Evolutionary conservation across 1,284 basidiomycete genomes (phyloP).

Genomic region (Mycosarcoma mackinlayi): DNA sequence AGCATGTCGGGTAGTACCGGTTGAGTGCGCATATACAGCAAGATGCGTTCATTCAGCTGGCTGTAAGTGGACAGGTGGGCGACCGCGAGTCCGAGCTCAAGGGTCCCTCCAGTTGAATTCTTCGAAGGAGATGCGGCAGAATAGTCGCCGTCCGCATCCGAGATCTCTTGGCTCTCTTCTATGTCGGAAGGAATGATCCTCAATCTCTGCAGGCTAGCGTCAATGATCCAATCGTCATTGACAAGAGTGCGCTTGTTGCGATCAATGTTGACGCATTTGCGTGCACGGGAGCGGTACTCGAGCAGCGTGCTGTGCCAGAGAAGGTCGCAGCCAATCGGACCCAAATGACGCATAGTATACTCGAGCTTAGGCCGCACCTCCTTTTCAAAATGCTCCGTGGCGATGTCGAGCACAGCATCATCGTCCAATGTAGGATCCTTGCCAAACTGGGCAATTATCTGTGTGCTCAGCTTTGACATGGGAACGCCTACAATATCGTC

Average conservation of each 20-base stretch:
- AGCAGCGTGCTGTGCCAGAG: slow-evolving; percentile 47
- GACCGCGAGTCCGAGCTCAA: slow-evolving; percentile 8
- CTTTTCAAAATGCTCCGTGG: slow-evolving; percentile 24
- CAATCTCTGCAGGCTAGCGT: slow-evolving; percentile 13
- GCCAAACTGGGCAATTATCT: slow-evolving; percentile 21
- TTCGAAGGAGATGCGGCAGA: neutral
- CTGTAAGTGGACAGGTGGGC: slow-evolving; percentile 26
- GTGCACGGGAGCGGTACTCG: slow-evolving; percentile 27
- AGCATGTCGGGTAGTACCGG: slow-evolving; percentile 26
- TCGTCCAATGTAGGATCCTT: slow-evolving; percentile 2
- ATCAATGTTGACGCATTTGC: slow-evolving; percentile 20
- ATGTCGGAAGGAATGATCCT: slow-evolving; percentile 2
- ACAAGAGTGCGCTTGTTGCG: slow-evolving; percentile 21
- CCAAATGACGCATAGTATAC: slow-evolving; percentile 37
- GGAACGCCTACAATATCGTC: slow-evolving; percentile 1
- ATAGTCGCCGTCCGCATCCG: neutral
- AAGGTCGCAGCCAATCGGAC: slow-evolving; percentile 49
- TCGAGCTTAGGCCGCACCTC: slow-evolving; percentile 43
- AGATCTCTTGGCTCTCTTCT: neutral
- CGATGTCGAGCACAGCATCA: slow-evolving; percentile 9
- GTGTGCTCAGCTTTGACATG: slow-evolving; percentile 14
- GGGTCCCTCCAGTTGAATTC: neutral
- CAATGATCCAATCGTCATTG: slow-evolving; percentile 30
- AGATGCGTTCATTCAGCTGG: slow-evolving; percentile 31
- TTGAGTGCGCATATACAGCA: slow-evolving; percentile 22